Conservation (phyloP, 495 filamentous ascomycete genomes). For the Apiosordaria backusii region DNA sequence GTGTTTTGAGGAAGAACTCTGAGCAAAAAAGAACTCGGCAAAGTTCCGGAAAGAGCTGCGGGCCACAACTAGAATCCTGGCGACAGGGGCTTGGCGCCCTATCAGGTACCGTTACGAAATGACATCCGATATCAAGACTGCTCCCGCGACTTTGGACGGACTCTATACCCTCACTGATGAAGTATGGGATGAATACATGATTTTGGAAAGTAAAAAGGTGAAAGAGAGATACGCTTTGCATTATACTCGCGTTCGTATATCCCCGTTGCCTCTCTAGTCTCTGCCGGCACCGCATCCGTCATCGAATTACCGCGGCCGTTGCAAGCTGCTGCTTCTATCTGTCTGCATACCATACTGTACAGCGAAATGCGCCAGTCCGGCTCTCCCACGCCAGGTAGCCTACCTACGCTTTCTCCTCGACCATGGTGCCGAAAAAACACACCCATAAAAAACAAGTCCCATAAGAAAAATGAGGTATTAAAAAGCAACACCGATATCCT, state of each 20-base stretch:
- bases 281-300: neutral
- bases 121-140: neutral
- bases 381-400: slow-evolving; percentile 1
- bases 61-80: slow-evolving; percentile 23
- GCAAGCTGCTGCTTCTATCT: slow-evolving; percentile 35
- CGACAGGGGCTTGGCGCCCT: slow-evolving; percentile 2
- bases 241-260: neutral
- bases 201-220: neutral
- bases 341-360: slow-evolving; percentile 36
- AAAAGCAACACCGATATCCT: slow-evolving; percentile 26
- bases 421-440: slow-evolving; percentile 18
- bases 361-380: slow-evolving; percentile 19
- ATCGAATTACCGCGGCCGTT: slow-evolving; percentile 21
- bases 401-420: neutral
- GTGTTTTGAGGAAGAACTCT: slow-evolving; percentile 42
- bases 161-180: neutral
- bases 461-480: slow-evolving; percentile 32
- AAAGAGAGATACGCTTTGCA: neutral
- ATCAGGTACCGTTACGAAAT: neutral
- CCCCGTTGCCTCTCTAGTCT: neutral
- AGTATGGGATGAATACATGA: neutral
- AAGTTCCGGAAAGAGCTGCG: slow-evolving; percentile 29
- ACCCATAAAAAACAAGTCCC: slow-evolving; percentile 14
- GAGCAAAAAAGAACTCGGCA: slow-evolving; percentile 43
- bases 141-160: neutral